Evolutionary conservation across 352 stramenopile species (phyloP).

Genomic region (Phytopythium chamaehyphon): DNA sequence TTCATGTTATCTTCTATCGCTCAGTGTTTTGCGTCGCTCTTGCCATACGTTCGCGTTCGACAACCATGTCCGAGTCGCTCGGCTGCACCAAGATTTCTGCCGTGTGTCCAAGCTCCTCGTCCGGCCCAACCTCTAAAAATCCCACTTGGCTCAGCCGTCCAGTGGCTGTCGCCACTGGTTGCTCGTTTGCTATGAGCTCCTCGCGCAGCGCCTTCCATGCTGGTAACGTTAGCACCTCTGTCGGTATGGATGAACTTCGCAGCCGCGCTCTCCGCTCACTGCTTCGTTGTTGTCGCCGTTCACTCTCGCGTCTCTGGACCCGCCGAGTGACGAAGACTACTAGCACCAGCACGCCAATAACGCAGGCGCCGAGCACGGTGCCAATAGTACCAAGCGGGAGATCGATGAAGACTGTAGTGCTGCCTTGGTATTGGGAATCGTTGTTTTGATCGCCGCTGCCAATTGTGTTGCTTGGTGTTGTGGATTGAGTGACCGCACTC

Average conservation of each 20-base stretch:
- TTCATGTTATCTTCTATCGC: too few species aligned
- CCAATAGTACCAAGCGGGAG: too few species aligned
- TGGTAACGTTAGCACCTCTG: conserved; percentile 6
- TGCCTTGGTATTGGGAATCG: conserved; percentile 24
- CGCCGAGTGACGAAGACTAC: too few species aligned
- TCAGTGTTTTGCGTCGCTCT: too few species aligned
- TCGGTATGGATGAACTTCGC: conserved; percentile 21
- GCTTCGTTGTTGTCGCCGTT: conserved; percentile 24
- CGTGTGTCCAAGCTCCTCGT: conserved; percentile 25
- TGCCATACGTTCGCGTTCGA: too few species aligned
- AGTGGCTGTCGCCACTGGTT: conserved; percentile 5
- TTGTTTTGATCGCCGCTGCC: background rate
- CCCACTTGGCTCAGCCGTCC: conserved; percentile 9
- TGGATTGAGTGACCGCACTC: too few species aligned
- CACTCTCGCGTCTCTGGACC: conserved; percentile 48
- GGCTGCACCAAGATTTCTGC: too few species aligned
- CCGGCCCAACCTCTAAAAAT: conserved; percentile 7
- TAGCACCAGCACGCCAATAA: too few species aligned
- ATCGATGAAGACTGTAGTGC: conserved; percentile 25
- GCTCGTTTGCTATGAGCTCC: conserved; percentile 22
- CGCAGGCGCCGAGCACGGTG: too few species aligned
- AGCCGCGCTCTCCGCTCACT: conserved; percentile 24
- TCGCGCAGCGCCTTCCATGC: conserved; percentile 25
- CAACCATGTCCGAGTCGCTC: too few species aligned
- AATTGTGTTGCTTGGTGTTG: background rate